Conservation (phyloP, 208 protist genomes). For the Trypanosoma avium region DNA sequence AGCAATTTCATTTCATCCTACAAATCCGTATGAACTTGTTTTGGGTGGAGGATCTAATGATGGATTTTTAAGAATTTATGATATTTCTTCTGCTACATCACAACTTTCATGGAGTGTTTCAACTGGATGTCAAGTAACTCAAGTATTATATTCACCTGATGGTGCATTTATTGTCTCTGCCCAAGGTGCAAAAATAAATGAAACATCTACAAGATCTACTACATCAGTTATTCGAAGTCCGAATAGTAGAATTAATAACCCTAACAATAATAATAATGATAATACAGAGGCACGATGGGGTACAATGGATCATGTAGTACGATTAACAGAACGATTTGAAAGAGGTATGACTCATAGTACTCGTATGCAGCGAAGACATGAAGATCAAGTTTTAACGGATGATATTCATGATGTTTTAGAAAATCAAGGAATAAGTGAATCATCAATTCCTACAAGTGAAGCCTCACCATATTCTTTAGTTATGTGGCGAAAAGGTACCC, state of each 20-base stretch:
- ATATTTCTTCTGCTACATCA: conserved; percentile 41
- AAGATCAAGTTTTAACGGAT: background rate
- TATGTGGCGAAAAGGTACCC: conserved; percentile 32
- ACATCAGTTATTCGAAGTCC: background rate
- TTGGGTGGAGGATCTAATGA: conserved; percentile 45
- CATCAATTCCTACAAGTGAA: background rate
- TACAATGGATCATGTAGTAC: conserved; percentile 3
- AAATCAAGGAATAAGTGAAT: background rate
- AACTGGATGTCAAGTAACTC: conserved; percentile 54
- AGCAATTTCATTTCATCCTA: conserved; percentile 70
- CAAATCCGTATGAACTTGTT: conserved; percentile 59
- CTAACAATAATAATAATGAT: background rate
- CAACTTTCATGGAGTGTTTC: conserved; percentile 30
- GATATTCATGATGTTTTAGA: too few species aligned
- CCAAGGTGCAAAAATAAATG: conserved; percentile 27
- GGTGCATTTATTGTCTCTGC: conserved; percentile 62
- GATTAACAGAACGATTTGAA: conserved; percentile 21
- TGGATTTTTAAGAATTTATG: conserved; percentile 45
- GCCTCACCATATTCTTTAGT: conserved; percentile 20
- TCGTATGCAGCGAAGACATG: background rate
- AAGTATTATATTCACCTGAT: conserved; percentile 75
- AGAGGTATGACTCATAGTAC: conserved; percentile 10
- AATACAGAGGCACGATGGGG: background rate
- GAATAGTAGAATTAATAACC: background rate
- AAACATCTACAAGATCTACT: conserved; percentile 1